phyloP scores from a whole-genome alignment of 257 asterid species.

The Salvia miltiorrhiza region DNA sequence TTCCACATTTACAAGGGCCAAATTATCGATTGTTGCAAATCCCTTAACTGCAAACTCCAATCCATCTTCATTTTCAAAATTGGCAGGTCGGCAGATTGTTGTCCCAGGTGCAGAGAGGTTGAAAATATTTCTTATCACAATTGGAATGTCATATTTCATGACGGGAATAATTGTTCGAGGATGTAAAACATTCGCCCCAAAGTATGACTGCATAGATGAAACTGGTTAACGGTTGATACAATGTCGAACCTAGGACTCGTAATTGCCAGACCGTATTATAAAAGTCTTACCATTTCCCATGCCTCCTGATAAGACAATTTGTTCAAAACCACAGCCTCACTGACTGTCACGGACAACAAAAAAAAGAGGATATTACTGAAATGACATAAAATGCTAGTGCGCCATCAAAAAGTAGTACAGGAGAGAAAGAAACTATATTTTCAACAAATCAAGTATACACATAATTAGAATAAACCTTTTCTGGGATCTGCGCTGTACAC shows the following conservation, averaged over 20 bases:
- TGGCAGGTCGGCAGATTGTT: slow-evolving; percentile 60
- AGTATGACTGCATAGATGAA: slow-evolving; percentile 72
- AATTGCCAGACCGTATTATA: slow-evolving; percentile 14
- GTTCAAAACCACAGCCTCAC: slow-evolving; percentile 95
- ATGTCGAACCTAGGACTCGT: slow-evolving; percentile 9
- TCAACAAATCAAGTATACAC: not conserved
- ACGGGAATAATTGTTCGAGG: slow-evolving; percentile 99
- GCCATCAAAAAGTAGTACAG: not conserved
- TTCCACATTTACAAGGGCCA: slow-evolving; percentile 97
- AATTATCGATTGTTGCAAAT: slow-evolving; percentile 94
- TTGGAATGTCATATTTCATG: slow-evolving; percentile 93
- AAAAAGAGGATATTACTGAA: not conserved
- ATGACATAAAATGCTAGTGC: slow-evolving; percentile 3
- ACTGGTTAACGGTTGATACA: slow-evolving; percentile 24
- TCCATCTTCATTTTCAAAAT: slow-evolving; percentile 44
- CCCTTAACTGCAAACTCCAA: slow-evolving; percentile 85
- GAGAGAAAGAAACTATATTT: not conserved
- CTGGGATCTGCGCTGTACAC: slow-evolving; percentile 98
- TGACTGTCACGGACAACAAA: slow-evolving; percentile 47
- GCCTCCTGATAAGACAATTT: slow-evolving; percentile 95
- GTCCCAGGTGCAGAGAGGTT: slow-evolving; percentile 96
- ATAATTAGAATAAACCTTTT: slow-evolving; percentile 56
- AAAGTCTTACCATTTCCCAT: slow-evolving; percentile 90
- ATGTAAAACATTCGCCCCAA: slow-evolving; percentile 97
- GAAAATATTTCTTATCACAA: slow-evolving; percentile 95